Evolutionary conservation across 176 grass and related monocot genomes (phyloP), one percentile per base, ranked within the genome.

Genomic region (barley (Hordeum vulgare)): DNA sequence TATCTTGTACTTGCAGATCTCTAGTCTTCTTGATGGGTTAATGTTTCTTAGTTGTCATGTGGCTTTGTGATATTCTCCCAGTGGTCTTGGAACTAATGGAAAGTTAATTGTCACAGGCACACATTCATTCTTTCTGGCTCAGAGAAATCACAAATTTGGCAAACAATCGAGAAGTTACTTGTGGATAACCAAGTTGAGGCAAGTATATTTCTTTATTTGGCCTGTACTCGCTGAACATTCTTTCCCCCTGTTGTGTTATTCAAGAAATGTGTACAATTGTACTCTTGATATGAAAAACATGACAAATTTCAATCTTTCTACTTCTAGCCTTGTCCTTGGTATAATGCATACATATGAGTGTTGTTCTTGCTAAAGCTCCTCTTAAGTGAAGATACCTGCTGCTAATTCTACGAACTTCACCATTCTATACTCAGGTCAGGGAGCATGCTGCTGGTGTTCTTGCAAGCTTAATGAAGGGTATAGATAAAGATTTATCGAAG

Each of bases 161-260:
- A 89, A 81, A 82, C 83, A 68, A 94, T 95, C 74, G 93, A 95
- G 75, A 93, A 86, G 76, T 83, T 98, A 89, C 96, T 98, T 82
- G 93, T 90, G 74, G 96, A 98, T 61, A 95, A 86, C 81, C 96
- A 98, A 98, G 96, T 98, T 33, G 96, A 98, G 93, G 96, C 83
- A 98, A 95, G 90, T 93, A 66, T 37, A 72, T 65, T 27, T 84
- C 14, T 63, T 85, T n/a, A 59, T 90, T 79, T 88, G 39, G 23
- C 68, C 1, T 80, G 21, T 78, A 62, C 36, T 58, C 9, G 31
- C 8, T 53, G 3, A 73, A 65, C 44, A 65, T 47, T 24, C 7
- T 71, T 76, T 57, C 33, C 66, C 17, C 7, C 25, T 40, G 18
- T 58, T 37, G 10, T 44, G 20, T 63, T 20, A 11, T 42, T 63